These are phyloP conservation scores for Crithidia expoeki DNA, from an alignment of 208 protist genomes.

Conservation along the genomic window DNA sequence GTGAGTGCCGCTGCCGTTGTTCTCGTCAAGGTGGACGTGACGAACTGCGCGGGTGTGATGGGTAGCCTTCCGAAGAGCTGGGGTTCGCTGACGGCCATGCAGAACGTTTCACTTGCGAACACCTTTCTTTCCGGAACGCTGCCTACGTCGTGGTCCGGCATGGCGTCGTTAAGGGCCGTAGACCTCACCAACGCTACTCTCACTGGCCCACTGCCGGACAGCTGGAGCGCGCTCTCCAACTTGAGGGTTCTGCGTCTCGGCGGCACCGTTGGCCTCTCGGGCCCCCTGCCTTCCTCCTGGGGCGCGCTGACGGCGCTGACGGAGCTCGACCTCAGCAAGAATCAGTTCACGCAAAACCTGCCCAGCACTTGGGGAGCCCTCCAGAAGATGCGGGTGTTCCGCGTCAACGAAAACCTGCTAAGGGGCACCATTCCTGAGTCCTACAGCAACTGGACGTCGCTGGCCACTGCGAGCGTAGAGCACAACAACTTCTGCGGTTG, in stretches of 20 bases:
- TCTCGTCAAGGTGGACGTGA: background rate
- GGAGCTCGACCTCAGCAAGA: background rate
- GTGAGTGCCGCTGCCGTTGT: background rate
- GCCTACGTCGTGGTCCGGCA: background rate
- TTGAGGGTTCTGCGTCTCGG: background rate
- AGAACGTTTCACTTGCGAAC: background rate
- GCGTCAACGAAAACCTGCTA: background rate
- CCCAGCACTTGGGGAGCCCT: background rate
- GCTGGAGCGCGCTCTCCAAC: background rate
- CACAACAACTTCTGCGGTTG: too few species aligned
- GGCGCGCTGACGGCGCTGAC: background rate
- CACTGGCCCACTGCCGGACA: background rate
- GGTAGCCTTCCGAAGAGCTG: background rate
- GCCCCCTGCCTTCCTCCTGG: background rate
- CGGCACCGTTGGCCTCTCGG: background rate
- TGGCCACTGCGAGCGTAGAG: too few species aligned
- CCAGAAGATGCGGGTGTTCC: background rate
- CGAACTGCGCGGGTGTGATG: background rate
- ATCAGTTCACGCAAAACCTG: background rate
- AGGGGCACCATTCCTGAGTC: background rate
- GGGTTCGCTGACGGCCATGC: background rate
- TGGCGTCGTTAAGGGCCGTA: background rate
- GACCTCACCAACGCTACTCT: background rate
- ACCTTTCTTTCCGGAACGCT: background rate
- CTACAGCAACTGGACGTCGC: too few species aligned